Evolutionary conservation across 2,329 filamentous ascomycete genomes (phyloP), one percentile per base, ranked within the genome.

Genomic region (Dactylonectria estremocensis): DNA sequence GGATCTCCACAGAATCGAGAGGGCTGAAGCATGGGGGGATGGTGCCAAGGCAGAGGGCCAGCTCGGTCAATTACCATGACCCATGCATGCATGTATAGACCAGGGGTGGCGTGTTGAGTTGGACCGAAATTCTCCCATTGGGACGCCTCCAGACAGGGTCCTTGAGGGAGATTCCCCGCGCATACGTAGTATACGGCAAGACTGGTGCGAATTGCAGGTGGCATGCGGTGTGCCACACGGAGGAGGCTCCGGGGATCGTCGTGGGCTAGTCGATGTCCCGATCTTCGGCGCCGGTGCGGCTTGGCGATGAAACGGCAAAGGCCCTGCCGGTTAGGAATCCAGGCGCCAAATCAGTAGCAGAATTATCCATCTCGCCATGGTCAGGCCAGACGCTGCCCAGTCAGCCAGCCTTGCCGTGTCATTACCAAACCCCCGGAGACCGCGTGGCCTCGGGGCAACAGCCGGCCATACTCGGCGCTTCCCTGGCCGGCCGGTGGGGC

Each of bases 401-500:
- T 24, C 14, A 35, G 14, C 49, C 16, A 10, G n/a, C n/a, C n/a
- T n/a, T n/a, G n/a, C n/a, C n/a, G 14, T 22, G 33, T 55, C 70
- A 18, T 20, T n/a, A n/a, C n/a, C n/a, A n/a, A n/a, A n/a, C 43
- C 20, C 40, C 24, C 57, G 63, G 67, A 68, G 67, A 67, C 61
- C 48, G 45, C n/a, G 45, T 56, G 60, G 13, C 68, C 63, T 64
- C 28, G 22, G 52, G 49, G 31, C n/a, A n/a, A n/a, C n/a, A n/a
- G n/a, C n/a, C 78, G 78, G 77, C 78, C 69, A 73, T 80, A 77
- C 78, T 80, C 78, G 78, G 78, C 78, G 78, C 78, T 80, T 80
- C 77, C 80, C 70, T 68, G 53, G 66, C 60, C 61, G 64, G 58
- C n/a, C n/a, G 71, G n/a, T 76, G 72, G 70, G 71, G 68, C 69